These are phyloP conservation scores for Paratinospora sagittata DNA, from an alignment of 164 flowering plant genomes.

Conservation along the genomic window DNA sequence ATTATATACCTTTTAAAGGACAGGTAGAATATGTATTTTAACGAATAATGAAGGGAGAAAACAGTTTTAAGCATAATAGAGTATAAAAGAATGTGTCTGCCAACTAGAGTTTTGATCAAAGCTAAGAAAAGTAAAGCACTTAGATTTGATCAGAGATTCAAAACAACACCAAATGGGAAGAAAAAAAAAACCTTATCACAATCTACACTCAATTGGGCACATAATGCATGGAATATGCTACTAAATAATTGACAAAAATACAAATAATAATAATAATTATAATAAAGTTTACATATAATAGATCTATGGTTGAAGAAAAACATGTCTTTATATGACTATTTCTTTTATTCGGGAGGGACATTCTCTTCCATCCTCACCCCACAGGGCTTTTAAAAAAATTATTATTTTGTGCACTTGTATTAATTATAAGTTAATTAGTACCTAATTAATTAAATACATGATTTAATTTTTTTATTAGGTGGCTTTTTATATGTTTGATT, in stretches of 20 bases:
- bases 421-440: not conserved
- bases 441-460: not conserved
- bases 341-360: slow-evolving; percentile 1
- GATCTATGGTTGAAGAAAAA: not conserved
- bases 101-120: not conserved
- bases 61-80: not conserved
- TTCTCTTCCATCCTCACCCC: not conserved
- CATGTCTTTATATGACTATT: not conserved
- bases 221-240: slow-evolving; percentile 12
- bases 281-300: no score
- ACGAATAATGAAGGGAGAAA: not conserved
- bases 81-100: not conserved
- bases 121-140: not conserved
- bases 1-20: not conserved
- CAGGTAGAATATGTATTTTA: not conserved
- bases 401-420: no score
- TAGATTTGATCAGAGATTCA: not conserved
- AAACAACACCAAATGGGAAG: not conserved
- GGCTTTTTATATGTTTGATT: not conserved
- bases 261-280: no score
- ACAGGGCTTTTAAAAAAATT: not conserved
- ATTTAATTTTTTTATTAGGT: not conserved
- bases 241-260: slow-evolving; percentile 11
- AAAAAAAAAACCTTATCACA: not conserved
- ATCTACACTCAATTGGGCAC: slow-evolving; percentile 6